Evolutionary conservation across 176 grass and related monocot genomes (phyloP), one percentile per base, ranked within the genome.

Genomic region (Oryza nivara): DNA sequence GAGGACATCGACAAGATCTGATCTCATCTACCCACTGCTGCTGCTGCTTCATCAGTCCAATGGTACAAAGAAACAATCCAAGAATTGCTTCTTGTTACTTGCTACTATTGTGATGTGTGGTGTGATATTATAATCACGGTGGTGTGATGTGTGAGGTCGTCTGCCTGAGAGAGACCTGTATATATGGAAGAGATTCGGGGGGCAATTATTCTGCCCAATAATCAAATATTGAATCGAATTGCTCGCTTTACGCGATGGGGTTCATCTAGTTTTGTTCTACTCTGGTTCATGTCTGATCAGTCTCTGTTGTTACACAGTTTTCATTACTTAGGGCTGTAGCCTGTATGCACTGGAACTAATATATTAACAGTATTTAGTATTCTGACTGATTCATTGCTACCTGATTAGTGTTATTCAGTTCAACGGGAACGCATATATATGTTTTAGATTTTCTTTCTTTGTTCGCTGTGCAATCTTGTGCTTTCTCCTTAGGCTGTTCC

Each of bases 1-100:
- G 84, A 92, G 80, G 91, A 89, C 75, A 92, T 92, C 23, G 90
- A 92, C 77, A 92, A 92, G 84, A 92, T 92, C 67, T 41, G 40
- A 41, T 41, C 40, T 41, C 40, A 41, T 41, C 40, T 41, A 7
- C 40, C 7, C 40, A 41, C 40, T 41, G 40, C 40, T 8, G 40
- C 40, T 41, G 40, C 40, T 8, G 40, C 1, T 41, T 41, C 40
- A 41, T 41, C 40, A 41, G 40, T 41, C 40, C 40, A 13, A 51
- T 71, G 67, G 61, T 88, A 82, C 28, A 72, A 69, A 40, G 36
- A 10, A 68, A 38, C 48, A 13, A 17, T 20, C 17, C 0, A 63
- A 63, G 2, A 63, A 63, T 48, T 34, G 22, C 49, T 40, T 19
- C 77, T 44, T 78, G 7, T 52, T 74, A 34, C 26, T 52, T 52